These are phyloP conservation scores for Aspergillus fijiensis DNA, from an alignment of 2,329 filamentous ascomycete species.

Conservation along the genomic window DNA sequence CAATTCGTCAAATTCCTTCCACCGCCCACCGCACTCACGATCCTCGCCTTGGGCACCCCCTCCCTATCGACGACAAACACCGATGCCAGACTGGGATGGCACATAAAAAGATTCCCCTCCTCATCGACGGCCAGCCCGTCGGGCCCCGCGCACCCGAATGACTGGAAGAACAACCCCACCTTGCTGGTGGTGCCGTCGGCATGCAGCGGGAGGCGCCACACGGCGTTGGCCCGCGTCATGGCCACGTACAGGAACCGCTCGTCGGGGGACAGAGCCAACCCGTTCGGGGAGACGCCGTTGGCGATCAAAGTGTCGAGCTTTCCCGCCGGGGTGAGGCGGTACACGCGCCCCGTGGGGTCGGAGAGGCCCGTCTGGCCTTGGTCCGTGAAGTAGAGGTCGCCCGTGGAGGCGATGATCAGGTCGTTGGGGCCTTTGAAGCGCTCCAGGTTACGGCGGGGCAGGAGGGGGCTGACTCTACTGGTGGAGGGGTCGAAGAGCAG, in stretches of 20 bases:
- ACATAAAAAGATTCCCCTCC: constrained; percentile 40
- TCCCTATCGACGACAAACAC: constrained; percentile 41
- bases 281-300: constrained; percentile 44
- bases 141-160: constrained; percentile 43
- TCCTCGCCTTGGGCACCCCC: constrained; percentile 41
- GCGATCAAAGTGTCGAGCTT: constrained; percentile 40
- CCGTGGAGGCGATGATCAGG: constrained; percentile 39
- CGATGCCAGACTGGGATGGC: constrained; percentile 37
- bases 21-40: constrained; percentile 28
- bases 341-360: constrained; percentile 44
- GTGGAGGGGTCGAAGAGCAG: constrained; percentile 36
- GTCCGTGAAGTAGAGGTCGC: constrained; percentile 47
- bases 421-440: constrained; percentile 49
- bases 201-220: no score
- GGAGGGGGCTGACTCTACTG: constrained; percentile 27
- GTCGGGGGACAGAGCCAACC: constrained; percentile 40
- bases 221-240: no score
- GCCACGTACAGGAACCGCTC: constrained; percentile 29
- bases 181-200: constrained; percentile 20
- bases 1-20: constrained; percentile 45
- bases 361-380: constrained; percentile 48
- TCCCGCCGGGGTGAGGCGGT: constrained; percentile 36
- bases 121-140: constrained; percentile 44
- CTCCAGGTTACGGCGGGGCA: constrained; percentile 40
- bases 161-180: constrained; percentile 42